Conservation (phyloP, 345 rosid species). For the Trapa incisa region DNA sequence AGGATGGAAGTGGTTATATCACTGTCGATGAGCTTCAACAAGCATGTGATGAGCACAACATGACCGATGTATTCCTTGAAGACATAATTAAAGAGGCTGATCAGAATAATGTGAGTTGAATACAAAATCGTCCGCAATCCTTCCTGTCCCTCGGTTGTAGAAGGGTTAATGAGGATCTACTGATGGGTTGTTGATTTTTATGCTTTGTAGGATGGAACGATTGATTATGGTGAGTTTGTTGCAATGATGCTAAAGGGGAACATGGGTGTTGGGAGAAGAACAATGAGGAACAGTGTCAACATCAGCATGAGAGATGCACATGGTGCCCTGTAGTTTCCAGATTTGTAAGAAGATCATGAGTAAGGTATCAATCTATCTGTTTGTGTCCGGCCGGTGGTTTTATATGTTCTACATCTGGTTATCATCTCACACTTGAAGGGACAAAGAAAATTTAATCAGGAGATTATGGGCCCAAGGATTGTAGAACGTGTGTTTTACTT, state of each 20-base stretch:
- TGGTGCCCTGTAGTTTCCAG: conserved; percentile 15
- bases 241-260: conserved; percentile 99
- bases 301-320: conserved; percentile 86
- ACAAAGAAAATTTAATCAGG: too few species aligned
- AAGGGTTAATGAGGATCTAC: background rate
- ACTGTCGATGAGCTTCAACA: conserved; percentile 95
- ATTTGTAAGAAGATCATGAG: background rate
- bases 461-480: too few species aligned
- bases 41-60: conserved; percentile 80
- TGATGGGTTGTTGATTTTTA: background rate
- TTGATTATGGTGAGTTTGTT: conserved; percentile 89
- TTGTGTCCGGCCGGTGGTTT: too few species aligned
- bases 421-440: too few species aligned
- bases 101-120: conserved; percentile 75
- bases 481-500: too few species aligned
- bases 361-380: background rate
- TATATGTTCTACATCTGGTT: too few species aligned
- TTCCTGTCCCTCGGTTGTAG: background rate
- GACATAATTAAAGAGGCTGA: conserved; percentile 89
- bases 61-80: conserved; percentile 78
- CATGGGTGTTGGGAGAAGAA: conserved; percentile 86
- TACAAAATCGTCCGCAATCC: background rate
- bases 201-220: conserved; percentile 75
- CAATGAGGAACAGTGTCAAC: conserved; percentile 80
- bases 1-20: conserved; percentile 92